phyloP scores from a whole-genome alignment of 2,329 filamentous ascomycete species.

The Diplodia mutila region DNA sequence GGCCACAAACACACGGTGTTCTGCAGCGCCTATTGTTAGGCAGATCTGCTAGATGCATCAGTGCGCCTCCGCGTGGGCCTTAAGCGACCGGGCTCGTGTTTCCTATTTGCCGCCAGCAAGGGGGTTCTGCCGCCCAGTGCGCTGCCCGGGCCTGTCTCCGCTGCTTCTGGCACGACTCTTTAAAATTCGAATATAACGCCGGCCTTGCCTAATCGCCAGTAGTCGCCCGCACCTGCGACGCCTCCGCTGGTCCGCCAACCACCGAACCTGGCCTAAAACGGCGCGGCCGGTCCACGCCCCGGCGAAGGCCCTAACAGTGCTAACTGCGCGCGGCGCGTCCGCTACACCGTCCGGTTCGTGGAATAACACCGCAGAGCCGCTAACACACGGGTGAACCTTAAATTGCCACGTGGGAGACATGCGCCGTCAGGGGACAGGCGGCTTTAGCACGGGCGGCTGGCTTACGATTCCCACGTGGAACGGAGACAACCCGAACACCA shows the following conservation, averaged over 20 bases:
- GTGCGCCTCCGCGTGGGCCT: neutral
- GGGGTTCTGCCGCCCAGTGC: neutral
- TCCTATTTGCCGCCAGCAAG: neutral
- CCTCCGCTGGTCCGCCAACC: slow-evolving; percentile 8
- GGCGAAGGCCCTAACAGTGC: neutral
- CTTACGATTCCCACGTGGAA: slow-evolving; percentile 7
- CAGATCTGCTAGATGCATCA: slow-evolving; percentile 2
- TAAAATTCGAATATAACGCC: neutral
- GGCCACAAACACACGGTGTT: neutral
- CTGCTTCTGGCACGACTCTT: neutral
- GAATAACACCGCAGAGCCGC: slow-evolving; percentile 13
- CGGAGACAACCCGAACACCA: neutral
- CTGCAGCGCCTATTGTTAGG: neutral
- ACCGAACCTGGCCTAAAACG: neutral
- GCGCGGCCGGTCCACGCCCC: neutral
- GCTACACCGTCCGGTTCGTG: slow-evolving; percentile 1
- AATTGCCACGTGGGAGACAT: slow-evolving; percentile 14
- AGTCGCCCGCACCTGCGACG: neutral
- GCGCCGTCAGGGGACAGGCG: neutral
- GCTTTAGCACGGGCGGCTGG: neutral
- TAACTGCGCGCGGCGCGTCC: neutral
- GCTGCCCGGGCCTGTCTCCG: neutral
- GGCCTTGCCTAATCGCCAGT: neutral
- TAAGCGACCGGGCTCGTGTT: slow-evolving; percentile 2
- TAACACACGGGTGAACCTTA: slow-evolving; percentile 18